phyloP scores from a whole-genome alignment of 805 yeast genomes.

The Ogataea saltuana region DNA sequence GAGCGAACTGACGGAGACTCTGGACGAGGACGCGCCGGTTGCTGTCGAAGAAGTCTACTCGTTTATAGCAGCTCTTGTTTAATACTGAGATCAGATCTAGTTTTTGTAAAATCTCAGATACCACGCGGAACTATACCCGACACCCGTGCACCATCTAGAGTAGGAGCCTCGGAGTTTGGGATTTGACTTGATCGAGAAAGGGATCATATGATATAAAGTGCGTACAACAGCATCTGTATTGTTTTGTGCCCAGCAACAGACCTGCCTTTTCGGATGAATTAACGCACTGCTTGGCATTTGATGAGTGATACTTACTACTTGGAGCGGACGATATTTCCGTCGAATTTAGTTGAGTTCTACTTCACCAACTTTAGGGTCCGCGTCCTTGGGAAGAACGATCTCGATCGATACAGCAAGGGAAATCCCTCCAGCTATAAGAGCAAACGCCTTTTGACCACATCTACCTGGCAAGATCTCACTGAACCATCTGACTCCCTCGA shows the following conservation, averaged over 20 bases:
- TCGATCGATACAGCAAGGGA: slow-evolving; percentile 15
- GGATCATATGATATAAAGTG: not conserved
- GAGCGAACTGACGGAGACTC: slow-evolving; percentile 48
- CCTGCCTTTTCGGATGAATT: not conserved
- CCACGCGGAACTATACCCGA: not conserved
- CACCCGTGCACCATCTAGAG: not conserved
- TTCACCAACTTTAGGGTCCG: slow-evolving; percentile 27
- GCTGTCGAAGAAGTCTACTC: slow-evolving; percentile 23
- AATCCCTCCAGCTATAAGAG: slow-evolving; percentile 5
- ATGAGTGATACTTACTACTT: slow-evolving; percentile 17
- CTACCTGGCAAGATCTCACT: slow-evolving; percentile 28
- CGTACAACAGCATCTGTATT: no score
- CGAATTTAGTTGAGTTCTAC: slow-evolving; percentile 22
- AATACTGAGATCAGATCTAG: not conserved
- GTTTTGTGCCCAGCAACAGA: not conserved
- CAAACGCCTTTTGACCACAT: slow-evolving; percentile 21
- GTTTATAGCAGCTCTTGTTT: slow-evolving; percentile 7
- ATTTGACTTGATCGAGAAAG: not conserved
- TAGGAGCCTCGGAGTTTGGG: not conserved
- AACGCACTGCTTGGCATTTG: not conserved
- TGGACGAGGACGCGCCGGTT: slow-evolving; percentile 45
- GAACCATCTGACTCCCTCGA: slow-evolving; percentile 30
- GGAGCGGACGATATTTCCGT: slow-evolving; percentile 29
- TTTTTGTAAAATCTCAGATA: not conserved
- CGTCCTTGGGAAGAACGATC: slow-evolving; percentile 13